Base-by-base conservation (phyloP, 129 eudicot species). In the Flaveria linearis region DNA sequence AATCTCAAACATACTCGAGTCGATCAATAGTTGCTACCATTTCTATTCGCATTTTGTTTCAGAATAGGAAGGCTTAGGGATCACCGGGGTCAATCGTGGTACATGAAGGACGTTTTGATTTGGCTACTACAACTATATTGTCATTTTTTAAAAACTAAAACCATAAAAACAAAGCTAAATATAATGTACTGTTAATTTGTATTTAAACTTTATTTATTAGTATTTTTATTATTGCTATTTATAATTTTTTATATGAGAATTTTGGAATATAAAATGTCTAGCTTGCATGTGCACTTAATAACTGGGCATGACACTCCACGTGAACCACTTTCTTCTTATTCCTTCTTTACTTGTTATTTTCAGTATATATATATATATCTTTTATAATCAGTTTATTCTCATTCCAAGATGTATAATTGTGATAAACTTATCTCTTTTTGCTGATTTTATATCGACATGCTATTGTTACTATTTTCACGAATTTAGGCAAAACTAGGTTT, bases 241-340 rank as follows among this genome's bases (percentile, higher is more conserved):
- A 26, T 22, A 17, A 11, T 9, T n/a, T 56, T 42, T 22, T 56
- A 17, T 4, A 7, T 30, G 25, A n/a, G 55, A 18, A 61, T 8
- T 46, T 61, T 60, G 36, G 52, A 61, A 60, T 78, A 60, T 71
- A 61, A n/a, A 79, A 71, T 79, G 47, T 15, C 39, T 52, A 30
- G 7, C 55, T 62, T 36, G 82, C 82, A 79, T 79, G 82, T 79
- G 82, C 57, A 62, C 46, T 60, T 79, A 25, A 71, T 50, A 61
- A 79, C 71, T 79, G 55, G 64, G 39, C 66, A 71, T 71, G 77
- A 63, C 78, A 33, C 78, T 14, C 78, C 82, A 72, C 82, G 78
- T 71, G 82, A 79, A 36, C 78, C 68, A 62, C 78, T 79, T 33
- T 62, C 72, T 71, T 62, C 66, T 71, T 61, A 70, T 78, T 71